Percentiles rank a stretch among this genome's conserved stretches.
phyloP scores from a whole-genome alignment of 495 filamentous ascomycete species.

The Hypoxylon cercidicola region DNA sequence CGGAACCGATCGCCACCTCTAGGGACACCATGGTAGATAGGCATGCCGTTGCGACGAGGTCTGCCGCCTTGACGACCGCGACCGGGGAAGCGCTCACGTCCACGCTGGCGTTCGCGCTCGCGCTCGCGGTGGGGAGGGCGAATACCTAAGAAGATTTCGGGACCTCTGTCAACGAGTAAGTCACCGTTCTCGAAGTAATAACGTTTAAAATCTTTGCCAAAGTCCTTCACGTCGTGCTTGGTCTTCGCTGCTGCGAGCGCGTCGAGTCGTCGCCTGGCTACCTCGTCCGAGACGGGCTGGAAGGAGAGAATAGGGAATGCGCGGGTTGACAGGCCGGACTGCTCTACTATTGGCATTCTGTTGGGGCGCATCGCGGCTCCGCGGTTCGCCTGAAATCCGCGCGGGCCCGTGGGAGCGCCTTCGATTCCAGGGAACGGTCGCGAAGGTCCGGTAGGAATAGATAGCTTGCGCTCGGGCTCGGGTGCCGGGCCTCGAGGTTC shows the following conservation, averaged over 20 bases:
- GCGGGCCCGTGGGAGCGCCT: constrained; percentile 56
- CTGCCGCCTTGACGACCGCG: constrained; percentile 39
- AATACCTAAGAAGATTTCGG: constrained; percentile 71
- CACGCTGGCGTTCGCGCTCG: constrained; percentile 32
- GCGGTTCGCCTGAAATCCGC: constrained; percentile 32
- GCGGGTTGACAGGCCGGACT: constrained; percentile 37
- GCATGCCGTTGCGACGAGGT: constrained; percentile 31
- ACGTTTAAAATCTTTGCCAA: constrained; percentile 73
- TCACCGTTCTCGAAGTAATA: constrained; percentile 83
- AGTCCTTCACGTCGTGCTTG: constrained; percentile 54
- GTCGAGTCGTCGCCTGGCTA: constrained; percentile 73
- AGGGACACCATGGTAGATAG: constrained; percentile 44
- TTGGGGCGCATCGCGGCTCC: constrained; percentile 23
- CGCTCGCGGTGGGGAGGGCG: constrained; percentile 60
- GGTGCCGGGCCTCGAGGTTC: constrained; percentile 25
- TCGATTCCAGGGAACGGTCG: constrained; percentile 50
- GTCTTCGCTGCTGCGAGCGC: constrained; percentile 67
- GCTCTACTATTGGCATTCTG: constrained; percentile 26
- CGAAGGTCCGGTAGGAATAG: constrained; percentile 55
- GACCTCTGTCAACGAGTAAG: constrained; percentile 77
- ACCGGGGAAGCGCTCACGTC: constrained; percentile 20
- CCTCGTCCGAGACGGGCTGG: constrained; percentile 59
- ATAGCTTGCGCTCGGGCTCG: constrained; percentile 36
- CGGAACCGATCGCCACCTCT: constrained; percentile 47
- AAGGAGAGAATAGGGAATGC: constrained; percentile 53